These are phyloP conservation scores for Chamaenerion angustifolium DNA, from an alignment of 345 rosid genomes.

Conservation along the genomic window DNA sequence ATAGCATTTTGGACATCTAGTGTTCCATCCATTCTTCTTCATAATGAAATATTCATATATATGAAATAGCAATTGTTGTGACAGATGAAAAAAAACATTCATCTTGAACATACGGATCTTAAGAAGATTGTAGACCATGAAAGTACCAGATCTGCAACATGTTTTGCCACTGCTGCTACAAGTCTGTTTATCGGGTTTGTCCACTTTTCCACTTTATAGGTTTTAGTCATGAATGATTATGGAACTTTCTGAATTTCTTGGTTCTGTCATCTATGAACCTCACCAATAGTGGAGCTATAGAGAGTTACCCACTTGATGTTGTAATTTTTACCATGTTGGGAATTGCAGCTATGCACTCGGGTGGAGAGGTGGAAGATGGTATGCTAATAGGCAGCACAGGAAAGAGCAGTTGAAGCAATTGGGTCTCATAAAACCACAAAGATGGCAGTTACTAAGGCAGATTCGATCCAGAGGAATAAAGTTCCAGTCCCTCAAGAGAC, in stretches of 20 bases:
- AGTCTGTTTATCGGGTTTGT: constrained; percentile 70
- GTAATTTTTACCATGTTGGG: neutral
- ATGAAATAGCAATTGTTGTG: constrained; percentile 2
- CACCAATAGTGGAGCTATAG: too few relatives aligned
- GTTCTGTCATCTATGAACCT: too few relatives aligned
- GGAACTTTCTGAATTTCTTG: too few relatives aligned
- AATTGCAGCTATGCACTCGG: constrained; percentile 72
- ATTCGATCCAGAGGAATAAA: constrained; percentile 48
- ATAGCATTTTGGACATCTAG: too few relatives aligned
- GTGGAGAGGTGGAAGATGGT: constrained; percentile 95
- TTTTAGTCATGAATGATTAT: too few relatives aligned
- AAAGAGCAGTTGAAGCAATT: constrained; percentile 69
- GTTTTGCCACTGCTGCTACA: constrained; percentile 66
- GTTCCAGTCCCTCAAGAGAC: constrained; percentile 36
- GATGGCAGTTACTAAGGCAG: constrained; percentile 54
- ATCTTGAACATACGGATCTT: constrained; percentile 52
- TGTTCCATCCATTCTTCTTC: too few relatives aligned
- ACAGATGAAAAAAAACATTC: constrained; percentile 47
- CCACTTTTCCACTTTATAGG: neutral
- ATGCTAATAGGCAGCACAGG: constrained; percentile 62
- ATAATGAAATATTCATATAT: too few relatives aligned
- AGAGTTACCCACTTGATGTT: neutral
- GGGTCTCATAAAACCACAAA: constrained; percentile 59
- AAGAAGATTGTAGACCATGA: constrained; percentile 71
- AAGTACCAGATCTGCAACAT: constrained; percentile 30